Evolutionary conservation across 192 early-diverging fungal species (phyloP), one percentile per base, ranked within the genome.

Genomic region (Entomortierella beljakovae): DNA sequence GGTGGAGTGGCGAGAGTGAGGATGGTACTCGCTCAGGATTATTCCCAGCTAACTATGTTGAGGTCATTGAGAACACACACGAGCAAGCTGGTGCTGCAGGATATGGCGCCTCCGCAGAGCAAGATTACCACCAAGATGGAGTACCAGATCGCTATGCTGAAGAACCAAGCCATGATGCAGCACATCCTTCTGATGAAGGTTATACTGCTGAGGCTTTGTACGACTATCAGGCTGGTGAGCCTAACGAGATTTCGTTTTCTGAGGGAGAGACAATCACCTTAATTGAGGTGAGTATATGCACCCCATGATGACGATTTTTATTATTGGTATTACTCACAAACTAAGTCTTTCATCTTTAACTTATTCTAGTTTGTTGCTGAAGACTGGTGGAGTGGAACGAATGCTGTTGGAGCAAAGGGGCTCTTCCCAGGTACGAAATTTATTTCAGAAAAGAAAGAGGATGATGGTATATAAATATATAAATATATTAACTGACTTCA

Each of bases 311-410:
- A 50, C 23, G 5, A 35, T 54, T 4, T 25, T 35, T 40, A 28
- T 29, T 56, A 32, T 40, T 31, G 2, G 1, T 3, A 31, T 10
- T 38, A 22, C 25, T 22, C 1, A 28, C 5, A 40, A 42, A 53
- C 40, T 2, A 6, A 16, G 9, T 53, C 28, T 48, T 4, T 25
- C 40, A 15, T 33, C 29, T 52, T 52, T 50, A 42, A 20, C 37
- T 28, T 0, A 3, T 38, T 3, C 9, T 61, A 79, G 64, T 92
- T 92, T 73, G 89, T 92, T 1, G 90, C 88, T 15, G 92, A 94
- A 10, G 97, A 95, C 33, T 99, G 97, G 97, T 99, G 97, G 97
- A 88, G 91, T 65, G 97, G 97, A 35, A 79, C 70, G 38, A 83
- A 82, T 33, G 40, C 68, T 37, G 74, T 68, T 52, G 91, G 91